A percentile compares a stretch with the other conserved stretches of the same genome.
Evolutionary conservation across 2,329 filamentous ascomycete genomes (phyloP).

Genomic region (Pseudodiploospora longispora): DNA sequence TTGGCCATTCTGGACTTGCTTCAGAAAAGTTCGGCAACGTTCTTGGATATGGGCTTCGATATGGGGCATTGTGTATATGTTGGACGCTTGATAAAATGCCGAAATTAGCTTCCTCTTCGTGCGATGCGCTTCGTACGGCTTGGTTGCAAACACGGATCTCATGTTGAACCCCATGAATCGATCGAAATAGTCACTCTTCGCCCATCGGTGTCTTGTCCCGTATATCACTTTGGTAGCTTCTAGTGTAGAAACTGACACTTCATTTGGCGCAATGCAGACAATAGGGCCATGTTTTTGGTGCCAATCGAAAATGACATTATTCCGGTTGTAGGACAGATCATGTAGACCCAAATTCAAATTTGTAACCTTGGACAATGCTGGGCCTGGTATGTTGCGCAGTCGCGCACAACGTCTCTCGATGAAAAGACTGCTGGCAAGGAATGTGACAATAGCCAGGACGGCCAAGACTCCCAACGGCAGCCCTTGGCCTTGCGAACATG

Average conservation of each 20-base stretch:
- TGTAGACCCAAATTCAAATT: neutral
- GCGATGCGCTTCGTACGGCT: constrained; percentile 4
- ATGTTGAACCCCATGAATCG: constrained; percentile 5
- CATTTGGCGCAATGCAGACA: constrained; percentile 6
- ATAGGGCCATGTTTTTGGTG: constrained; percentile 6
- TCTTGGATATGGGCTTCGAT: constrained; percentile 5
- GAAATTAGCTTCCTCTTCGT: constrained; percentile 6
- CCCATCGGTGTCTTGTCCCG: constrained; percentile 1
- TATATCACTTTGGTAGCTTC: constrained; percentile 2
- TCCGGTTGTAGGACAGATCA: constrained; percentile 5
- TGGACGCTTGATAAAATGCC: constrained; percentile 6
- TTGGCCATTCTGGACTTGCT: neutral
- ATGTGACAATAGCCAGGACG: too few relatives aligned
- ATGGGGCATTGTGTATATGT: constrained; percentile 6
- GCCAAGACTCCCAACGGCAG: too few relatives aligned
- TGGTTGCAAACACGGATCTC: constrained; percentile 7
- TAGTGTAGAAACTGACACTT: constrained; percentile 4
- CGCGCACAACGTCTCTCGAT: neutral
- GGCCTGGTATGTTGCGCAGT: constrained; percentile 1
- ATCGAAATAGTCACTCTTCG: constrained; percentile 9
- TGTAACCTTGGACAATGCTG: constrained; percentile 1
- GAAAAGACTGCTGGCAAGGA: too few relatives aligned
- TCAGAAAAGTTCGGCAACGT: neutral
- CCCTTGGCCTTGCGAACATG: too few relatives aligned
- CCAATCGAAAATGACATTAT: constrained; percentile 3